A percentile compares a stretch with the other conserved stretches of the same genome.
Conservation (phyloP, 371 early-diverging fungal genomes). For the Mortierella sp. region DNA sequence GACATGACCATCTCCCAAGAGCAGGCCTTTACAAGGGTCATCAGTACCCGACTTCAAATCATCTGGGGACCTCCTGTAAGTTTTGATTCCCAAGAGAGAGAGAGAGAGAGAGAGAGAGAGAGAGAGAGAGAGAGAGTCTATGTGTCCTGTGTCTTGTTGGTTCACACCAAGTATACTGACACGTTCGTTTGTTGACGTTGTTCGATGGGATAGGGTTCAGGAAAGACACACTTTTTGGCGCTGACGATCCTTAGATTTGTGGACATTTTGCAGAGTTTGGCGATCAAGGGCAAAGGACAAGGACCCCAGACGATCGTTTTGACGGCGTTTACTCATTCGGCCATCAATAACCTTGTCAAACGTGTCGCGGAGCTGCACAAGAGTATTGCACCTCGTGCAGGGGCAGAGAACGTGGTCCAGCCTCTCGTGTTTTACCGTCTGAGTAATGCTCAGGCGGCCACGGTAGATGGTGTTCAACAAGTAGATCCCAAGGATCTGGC, state of each 20-base stretch:
- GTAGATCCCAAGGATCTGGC: constrained; percentile 28
- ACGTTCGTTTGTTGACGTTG: neutral
- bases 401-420: constrained; percentile 20
- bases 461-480: constrained; percentile 13
- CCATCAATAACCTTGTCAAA: constrained; percentile 64
- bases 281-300: constrained; percentile 37
- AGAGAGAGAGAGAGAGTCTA: too few relatives aligned
- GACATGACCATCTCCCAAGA: constrained; percentile 71
- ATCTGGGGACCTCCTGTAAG: constrained; percentile 76
- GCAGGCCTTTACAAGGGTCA: constrained; percentile 59
- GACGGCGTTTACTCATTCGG: constrained; percentile 70
- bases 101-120: too few relatives aligned
- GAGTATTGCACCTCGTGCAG: constrained; percentile 30
- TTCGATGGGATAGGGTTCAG: constrained; percentile 65
- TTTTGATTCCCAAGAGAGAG: neutral
- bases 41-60: constrained; percentile 63
- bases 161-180: neutral
- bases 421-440: constrained; percentile 43
- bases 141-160: neutral
- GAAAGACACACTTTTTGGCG: constrained; percentile 72
- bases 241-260: constrained; percentile 65
- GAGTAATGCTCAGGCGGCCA: neutral
- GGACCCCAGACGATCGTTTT: constrained; percentile 64
- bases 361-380: constrained; percentile 61
- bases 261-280: constrained; percentile 43